Percentiles rank a stretch among this genome's conserved stretches.
These are phyloP conservation scores for Exutisphaerella laricina DNA, from an alignment of 2,329 filamentous ascomycete species.

Conservation along the genomic window DNA sequence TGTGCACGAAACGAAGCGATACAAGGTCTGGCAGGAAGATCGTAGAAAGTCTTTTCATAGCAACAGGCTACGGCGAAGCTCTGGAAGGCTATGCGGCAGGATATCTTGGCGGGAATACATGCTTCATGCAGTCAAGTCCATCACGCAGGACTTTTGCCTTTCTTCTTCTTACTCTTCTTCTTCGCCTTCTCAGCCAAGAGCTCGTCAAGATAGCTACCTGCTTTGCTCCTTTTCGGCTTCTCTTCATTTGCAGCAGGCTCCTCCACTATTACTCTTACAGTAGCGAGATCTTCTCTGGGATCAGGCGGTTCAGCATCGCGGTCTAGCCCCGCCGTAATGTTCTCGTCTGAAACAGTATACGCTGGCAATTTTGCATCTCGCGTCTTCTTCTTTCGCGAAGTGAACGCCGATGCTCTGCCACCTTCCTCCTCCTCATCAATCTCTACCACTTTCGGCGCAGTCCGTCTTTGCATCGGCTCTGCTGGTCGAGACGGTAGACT, in stretches of 20 bases:
- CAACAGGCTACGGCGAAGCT: too few relatives aligned
- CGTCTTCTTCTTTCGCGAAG: conserved; percentile 14
- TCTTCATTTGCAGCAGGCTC: conserved; percentile 11
- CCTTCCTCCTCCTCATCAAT: conserved; percentile 37
- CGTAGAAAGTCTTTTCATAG: too few relatives aligned
- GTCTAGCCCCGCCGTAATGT: conserved; percentile 8
- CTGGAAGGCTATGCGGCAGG: too few relatives aligned
- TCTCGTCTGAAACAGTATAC: conserved; percentile 8
- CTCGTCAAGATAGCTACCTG: conserved; percentile 48
- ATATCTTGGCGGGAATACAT: too few relatives aligned
- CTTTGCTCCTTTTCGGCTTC: conserved; percentile 16
- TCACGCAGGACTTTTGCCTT: conserved; percentile 7
- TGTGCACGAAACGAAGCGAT: too few relatives aligned
- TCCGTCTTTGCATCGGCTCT: too few relatives aligned
- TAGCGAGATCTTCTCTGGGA: conserved; percentile 12
- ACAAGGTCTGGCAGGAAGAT: too few relatives aligned
- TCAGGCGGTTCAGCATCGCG: conserved; percentile 12
- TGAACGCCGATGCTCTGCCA: conserved; percentile 23
- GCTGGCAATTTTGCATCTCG: conserved; percentile 10
- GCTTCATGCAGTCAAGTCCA: too few relatives aligned
- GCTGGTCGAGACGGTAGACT: too few relatives aligned
- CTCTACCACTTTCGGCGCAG: conserved; percentile 22
- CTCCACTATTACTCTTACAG: conserved; percentile 7
- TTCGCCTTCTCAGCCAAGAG: conserved; percentile 44
- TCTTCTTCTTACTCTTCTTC: conserved; percentile 48